These are phyloP conservation scores for Neoscytalidium dimidiatum DNA, from an alignment of 2,329 filamentous ascomycete species.

Conservation along the genomic window DNA sequence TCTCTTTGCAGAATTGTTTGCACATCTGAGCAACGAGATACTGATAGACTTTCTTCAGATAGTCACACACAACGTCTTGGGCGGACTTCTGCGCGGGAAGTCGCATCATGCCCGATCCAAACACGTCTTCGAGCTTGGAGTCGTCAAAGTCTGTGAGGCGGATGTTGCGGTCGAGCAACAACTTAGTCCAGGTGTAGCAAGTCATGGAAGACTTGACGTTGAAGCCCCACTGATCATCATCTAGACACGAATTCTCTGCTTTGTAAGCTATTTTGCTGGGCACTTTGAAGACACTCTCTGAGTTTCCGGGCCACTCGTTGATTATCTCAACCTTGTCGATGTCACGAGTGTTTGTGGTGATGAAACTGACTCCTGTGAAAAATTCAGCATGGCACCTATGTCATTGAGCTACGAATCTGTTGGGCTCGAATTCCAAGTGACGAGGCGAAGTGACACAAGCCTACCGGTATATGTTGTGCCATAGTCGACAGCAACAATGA, in stretches of 20 bases:
- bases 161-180: slow-evolving; percentile 21
- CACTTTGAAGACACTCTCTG: slow-evolving; percentile 11
- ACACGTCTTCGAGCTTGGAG: slow-evolving; percentile 13
- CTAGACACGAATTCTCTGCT: background rate
- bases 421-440: background rate
- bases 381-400: no score
- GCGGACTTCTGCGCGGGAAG: slow-evolving; percentile 19
- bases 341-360: slow-evolving; percentile 2
- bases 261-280: slow-evolving; percentile 20
- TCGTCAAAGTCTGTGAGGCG: slow-evolving; percentile 21
- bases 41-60: slow-evolving; percentile 7
- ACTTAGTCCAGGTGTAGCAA: slow-evolving; percentile 23
- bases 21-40: background rate
- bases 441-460: background rate
- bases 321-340: slow-evolving; percentile 18
- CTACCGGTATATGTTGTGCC: slow-evolving; percentile 21
- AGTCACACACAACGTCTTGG: slow-evolving; percentile 20
- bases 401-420: background rate
- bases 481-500: slow-evolving; percentile 21
- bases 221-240: slow-evolving; percentile 17
- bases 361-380: slow-evolving; percentile 9
- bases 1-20: background rate
- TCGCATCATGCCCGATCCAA: slow-evolving; percentile 19
- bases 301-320: background rate
- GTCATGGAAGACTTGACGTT: slow-evolving; percentile 20